phyloP scores from a whole-genome alignment of 2,329 filamentous ascomycete species.

The Aspergillus sp. region DNA sequence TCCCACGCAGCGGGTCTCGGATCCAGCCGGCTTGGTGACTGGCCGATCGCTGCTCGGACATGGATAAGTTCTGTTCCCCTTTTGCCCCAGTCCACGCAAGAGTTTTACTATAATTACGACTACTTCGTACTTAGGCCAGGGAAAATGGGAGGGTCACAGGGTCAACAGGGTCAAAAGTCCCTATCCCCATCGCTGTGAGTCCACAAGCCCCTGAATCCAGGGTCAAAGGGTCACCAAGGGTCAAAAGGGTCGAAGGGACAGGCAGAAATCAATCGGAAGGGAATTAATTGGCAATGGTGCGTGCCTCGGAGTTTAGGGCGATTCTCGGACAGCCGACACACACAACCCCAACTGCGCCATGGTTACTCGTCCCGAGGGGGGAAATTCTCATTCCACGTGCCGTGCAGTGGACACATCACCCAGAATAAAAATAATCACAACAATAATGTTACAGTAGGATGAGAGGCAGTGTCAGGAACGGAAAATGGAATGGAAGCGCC shows the following conservation, averaged over 20 bases:
- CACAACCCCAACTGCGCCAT: background rate
- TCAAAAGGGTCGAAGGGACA: too few relatives aligned
- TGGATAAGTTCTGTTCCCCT: conserved; percentile 3
- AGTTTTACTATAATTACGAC: background rate
- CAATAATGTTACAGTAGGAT: too few relatives aligned
- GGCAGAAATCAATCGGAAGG: background rate
- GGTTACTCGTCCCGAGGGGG: background rate
- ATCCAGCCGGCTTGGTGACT: background rate
- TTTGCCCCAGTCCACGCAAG: background rate
- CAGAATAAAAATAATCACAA: background rate
- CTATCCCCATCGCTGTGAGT: too few relatives aligned
- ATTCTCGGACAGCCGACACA: background rate
- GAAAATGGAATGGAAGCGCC: too few relatives aligned
- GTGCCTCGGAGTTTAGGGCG: background rate
- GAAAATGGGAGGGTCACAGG: background rate
- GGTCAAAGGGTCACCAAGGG: background rate
- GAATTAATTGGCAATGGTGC: background rate
- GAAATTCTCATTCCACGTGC: background rate
- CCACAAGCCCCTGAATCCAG: background rate
- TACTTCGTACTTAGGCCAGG: background rate
- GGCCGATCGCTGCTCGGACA: background rate
- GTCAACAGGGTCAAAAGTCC: background rate
- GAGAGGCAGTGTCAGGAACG: too few relatives aligned
- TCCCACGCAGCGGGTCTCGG: conserved; percentile 1
- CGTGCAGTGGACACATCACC: background rate